Evolutionary conservation across 129 eudicot genomes (phyloP), one percentile per base, ranked within the genome.

Genomic region (Arctium minus): DNA sequence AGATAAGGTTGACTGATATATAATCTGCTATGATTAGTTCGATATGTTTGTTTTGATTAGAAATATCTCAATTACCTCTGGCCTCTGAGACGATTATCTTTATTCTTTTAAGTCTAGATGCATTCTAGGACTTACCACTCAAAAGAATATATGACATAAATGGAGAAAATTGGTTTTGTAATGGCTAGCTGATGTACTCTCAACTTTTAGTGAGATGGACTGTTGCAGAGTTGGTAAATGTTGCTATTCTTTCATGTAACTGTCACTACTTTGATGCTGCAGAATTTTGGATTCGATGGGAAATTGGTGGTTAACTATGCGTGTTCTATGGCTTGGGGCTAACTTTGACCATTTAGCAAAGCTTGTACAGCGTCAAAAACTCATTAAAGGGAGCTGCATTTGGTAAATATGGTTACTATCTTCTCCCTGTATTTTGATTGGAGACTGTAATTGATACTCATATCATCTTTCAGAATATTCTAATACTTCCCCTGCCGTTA

Each of bases 261-360:
- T 87, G 48, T 2, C 42, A 27, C 62, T 22, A 11, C 48, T 80
- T 76, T 80, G 48, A 17, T 79, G 69, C 72, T 92, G 91, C 91
- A 95, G 98, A 95, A 91, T 81, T 95, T 95, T 80, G 98, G 98
- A 18, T 80, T 92, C 48, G 98, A 95, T 87, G 97, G 97, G 13
- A 95, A 95, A 81, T 88, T 95, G 88, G 93, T 95, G 80, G 98
- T 95, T n/a, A 95, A 95, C 74, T 95, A 95, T 69, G 98, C 98
- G 6, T 92, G 92, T 79, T 92, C 98, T 60, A 95, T 95, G 98
- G 98, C 97, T 29, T 95, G 98, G 98, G 97, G 98, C 72, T 95
- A 82, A 95, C 62, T 65, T 29, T 69, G 74, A 78, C 35, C 87
- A 85, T 48, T 82, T 79, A n/a, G 36, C 30, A 78, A 32, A 31